Evolutionary conservation across 441 rosid genomes (phyloP).

Genomic region (Pelargonium australe): DNA sequence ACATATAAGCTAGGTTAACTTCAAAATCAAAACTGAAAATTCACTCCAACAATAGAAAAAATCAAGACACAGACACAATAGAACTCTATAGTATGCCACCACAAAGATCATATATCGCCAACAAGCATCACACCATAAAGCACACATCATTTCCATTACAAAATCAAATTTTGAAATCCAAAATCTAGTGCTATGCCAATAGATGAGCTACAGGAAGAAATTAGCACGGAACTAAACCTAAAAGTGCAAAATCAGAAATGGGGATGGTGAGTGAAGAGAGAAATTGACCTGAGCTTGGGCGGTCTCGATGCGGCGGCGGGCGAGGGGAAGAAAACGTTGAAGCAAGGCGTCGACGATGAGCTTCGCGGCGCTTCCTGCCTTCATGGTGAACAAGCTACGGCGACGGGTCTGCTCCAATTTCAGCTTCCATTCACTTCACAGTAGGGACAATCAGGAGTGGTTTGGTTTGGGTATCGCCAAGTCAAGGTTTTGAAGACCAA

Average conservation of each 20-base stretch:
- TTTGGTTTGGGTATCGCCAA: too few relatives aligned
- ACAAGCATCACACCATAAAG: neutral
- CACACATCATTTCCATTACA: neutral
- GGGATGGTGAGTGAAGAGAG: neutral
- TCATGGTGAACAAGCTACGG: slow-evolving; percentile 32
- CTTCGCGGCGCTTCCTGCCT: slow-evolving; percentile 90
- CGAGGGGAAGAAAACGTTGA: slow-evolving; percentile 96
- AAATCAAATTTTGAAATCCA: neutral
- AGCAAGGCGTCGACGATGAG: slow-evolving; percentile 93
- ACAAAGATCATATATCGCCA: neutral
- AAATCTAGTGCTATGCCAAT: neutral
- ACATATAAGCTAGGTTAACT: neutral
- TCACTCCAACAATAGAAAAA: neutral
- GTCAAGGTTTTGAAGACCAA: neutral
- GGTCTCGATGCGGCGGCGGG: slow-evolving; percentile 95
- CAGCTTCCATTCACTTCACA: neutral
- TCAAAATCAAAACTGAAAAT: neutral
- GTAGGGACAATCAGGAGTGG: too few relatives aligned
- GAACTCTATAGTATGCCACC: neutral
- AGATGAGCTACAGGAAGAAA: neutral
- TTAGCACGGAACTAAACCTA: neutral
- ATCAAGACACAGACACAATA: neutral
- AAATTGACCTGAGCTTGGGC: slow-evolving; percentile 92
- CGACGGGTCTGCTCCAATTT: neutral
- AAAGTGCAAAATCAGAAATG: neutral